phyloP scores from a whole-genome alignment of 371 early-diverging fungal species.

The Rhizopus sp. region DNA sequence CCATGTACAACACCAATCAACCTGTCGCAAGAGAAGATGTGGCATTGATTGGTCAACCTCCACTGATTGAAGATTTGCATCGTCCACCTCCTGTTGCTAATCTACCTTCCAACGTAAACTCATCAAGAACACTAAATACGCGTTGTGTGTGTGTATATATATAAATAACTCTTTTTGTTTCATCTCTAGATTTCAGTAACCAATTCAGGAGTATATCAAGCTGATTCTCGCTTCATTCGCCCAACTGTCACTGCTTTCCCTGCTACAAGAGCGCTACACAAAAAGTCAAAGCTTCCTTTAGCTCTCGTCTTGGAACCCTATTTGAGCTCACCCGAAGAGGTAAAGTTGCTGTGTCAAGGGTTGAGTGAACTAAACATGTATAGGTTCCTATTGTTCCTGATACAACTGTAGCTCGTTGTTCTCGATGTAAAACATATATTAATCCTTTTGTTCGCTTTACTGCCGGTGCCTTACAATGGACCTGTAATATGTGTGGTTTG shows the following conservation, averaged over 20 bases:
- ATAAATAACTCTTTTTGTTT: slow-evolving; percentile 1
- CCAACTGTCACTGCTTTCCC: slow-evolving; percentile 80
- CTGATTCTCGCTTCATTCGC: slow-evolving; percentile 60
- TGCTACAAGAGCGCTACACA: slow-evolving; percentile 57
- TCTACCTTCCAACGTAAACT: slow-evolving; percentile 44
- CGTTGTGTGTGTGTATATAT: background rate
- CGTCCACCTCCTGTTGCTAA: slow-evolving; percentile 33
- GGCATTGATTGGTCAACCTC: slow-evolving; percentile 54
- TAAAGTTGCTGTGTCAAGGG: slow-evolving; percentile 20
- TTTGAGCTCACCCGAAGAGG: slow-evolving; percentile 48
- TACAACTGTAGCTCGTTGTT: slow-evolving; percentile 75
- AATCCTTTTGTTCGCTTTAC: slow-evolving; percentile 85
- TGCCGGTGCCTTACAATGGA: slow-evolving; percentile 80
- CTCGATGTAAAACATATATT: slow-evolving; percentile 85
- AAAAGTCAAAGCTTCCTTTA: slow-evolving; percentile 77
- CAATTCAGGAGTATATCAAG: slow-evolving; percentile 42
- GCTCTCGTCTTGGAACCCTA: slow-evolving; percentile 76
- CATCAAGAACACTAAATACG: background rate
- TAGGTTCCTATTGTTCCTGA: slow-evolving; percentile 73
- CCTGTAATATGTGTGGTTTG: slow-evolving; percentile 82
- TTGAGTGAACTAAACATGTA: slow-evolving; percentile 23
- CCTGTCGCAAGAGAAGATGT: slow-evolving; percentile 27
- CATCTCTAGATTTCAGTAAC: slow-evolving; percentile 34
- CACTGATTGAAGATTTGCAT: slow-evolving; percentile 50
- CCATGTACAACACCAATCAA: slow-evolving; percentile 8